Percentiles rank a stretch among this genome's conserved stretches.
These are phyloP conservation scores for Pseudogymnoascus sp. DNA, from an alignment of 2,329 filamentous ascomycete genomes.

Conservation along the genomic window DNA sequence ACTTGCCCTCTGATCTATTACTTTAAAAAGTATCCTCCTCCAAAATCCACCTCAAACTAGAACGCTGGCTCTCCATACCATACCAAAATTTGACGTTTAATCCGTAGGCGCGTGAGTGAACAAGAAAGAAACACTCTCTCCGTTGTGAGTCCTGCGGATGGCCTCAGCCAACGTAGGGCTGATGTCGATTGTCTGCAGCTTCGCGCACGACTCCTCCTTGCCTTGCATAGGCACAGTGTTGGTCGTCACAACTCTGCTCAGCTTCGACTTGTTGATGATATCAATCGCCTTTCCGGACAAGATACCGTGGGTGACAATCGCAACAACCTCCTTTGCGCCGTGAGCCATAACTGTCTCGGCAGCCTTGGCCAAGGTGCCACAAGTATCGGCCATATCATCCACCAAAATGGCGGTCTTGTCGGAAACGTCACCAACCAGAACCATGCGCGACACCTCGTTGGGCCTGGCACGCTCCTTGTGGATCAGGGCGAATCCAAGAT, in stretches of 20 bases:
- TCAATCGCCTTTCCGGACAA: constrained; percentile 82
- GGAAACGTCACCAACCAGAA: constrained; percentile 87
- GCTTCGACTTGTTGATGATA: constrained; percentile 63
- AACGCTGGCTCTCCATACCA: background rate
- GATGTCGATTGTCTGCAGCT: constrained; percentile 86
- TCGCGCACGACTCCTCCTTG: constrained; percentile 69
- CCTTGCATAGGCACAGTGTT: constrained; percentile 79
- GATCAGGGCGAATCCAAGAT: constrained; percentile 86
- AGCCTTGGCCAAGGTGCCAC: constrained; percentile 80
- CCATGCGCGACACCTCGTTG: constrained; percentile 88
- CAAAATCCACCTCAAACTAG: background rate
- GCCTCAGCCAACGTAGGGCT: constrained; percentile 73
- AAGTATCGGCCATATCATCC: constrained; percentile 97
- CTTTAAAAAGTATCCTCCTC: background rate
- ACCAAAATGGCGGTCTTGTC: constrained; percentile 93
- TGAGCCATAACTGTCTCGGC: constrained; percentile 82
- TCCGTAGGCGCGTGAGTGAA: constrained; percentile 58
- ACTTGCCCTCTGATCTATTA: background rate
- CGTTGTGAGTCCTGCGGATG: constrained; percentile 62
- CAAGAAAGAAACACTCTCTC: constrained; percentile 57
- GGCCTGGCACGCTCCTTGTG: constrained; percentile 92
- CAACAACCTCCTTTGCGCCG: constrained; percentile 79
- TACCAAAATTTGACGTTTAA: constrained; percentile 18
- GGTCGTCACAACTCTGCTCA: constrained; percentile 77
- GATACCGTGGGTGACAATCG: constrained; percentile 92